Evolutionary conservation across 2,329 filamentous ascomycete species (phyloP), one percentile per base, ranked within the genome.

Genomic region (Colletotrichum truncatum): DNA sequence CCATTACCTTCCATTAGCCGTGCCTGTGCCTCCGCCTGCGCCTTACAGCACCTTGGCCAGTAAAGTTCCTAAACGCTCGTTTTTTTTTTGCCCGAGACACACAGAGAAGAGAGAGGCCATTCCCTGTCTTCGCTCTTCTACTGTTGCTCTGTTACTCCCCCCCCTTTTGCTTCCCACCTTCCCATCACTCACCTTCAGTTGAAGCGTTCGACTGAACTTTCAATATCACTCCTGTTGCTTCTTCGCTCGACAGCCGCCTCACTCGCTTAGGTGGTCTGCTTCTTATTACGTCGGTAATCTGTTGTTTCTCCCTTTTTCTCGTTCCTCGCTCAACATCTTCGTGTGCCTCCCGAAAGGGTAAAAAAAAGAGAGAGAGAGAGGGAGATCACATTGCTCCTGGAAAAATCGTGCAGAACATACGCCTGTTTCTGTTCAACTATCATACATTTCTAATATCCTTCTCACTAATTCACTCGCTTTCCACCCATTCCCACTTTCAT

Each of bases 191-290:
- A 43, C 25, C 52, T 57, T 41, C 23, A 34, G 28, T 46, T 38
- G 36, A 45, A 59, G 64, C 16, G 48, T 57, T 55, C 46, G 52
- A 56, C 23, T 39, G 51, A 52, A 39, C 34, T 59, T 63, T 70
- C 67, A 68, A 67, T 70, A 66, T 70, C 67, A 32, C 36, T 48
- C 41, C 64, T 67, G 8, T 68, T 71, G 60, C 61, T 71, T 73
- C 45, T 74, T 73, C 69, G 66, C 71, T 67, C 21, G 58, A 55
- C 68, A 60, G 54, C 79, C 78, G 78, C 81, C 81, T 88, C 87
- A 85, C 81, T 89, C 87, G 86, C 82, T 89, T 80, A 83, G 83
- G 83, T 82, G 81, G 79, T 74, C 79, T 79, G 73, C 73, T 43
- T n/a, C n/a, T n/a, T 69, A 68, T 71, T 59, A 76, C 66, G 71